Base-by-base conservation (phyloP, 2,329 filamentous ascomycete genomes). In the Colletotrichum sp. region DNA sequence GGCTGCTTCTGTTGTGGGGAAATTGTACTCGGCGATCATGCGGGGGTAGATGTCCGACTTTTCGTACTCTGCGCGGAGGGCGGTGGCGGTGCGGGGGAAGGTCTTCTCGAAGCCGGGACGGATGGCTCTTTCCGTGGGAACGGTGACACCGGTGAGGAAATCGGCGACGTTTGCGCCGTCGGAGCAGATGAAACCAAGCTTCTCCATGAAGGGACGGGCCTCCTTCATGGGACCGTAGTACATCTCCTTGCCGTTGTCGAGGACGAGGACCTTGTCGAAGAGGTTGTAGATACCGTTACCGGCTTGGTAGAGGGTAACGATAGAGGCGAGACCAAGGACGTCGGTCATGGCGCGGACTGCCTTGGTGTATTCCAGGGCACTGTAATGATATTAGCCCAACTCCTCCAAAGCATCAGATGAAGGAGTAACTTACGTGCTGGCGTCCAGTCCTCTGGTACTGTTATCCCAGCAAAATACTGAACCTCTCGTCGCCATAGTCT, bases 191-290 rank as follows among this genome's bases (percentile, higher is more conserved):
- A 95, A 94, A 1, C 93, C 93, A 2, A 92, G 84, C 0, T 86
- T 83, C 79, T 94, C 92, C 88, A 95, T 93, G 79, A 93, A 95
- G 1, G 91, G 90, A 6, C 87, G 84, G 0, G 93, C 93, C 76
- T 92, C 86, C 8, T 87, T 83, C 78, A 88, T 85, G 0, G 92
- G 88, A 1, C 93, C 93, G 77, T 93, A 94, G 84, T 89, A 95
- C 62, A 94, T 88, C 78, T 94, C 83, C 76, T 92, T 91, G 63
- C 93, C 93, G 73, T 91, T 89, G 63, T 94, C 92, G 5, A 95
- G 87, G 10, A 95, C 89, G 1, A 94, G 86, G 0, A 94, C 92
- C 80, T 94, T 95, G 81, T 95, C 92, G 80, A 95, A 94, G 1
- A 92, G 87, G 30, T 93, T 86, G 81, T 93, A 94, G 75, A 95